Evolutionary conservation across 306 rosid species (phyloP).

Genomic region (Malus asiatica): DNA sequence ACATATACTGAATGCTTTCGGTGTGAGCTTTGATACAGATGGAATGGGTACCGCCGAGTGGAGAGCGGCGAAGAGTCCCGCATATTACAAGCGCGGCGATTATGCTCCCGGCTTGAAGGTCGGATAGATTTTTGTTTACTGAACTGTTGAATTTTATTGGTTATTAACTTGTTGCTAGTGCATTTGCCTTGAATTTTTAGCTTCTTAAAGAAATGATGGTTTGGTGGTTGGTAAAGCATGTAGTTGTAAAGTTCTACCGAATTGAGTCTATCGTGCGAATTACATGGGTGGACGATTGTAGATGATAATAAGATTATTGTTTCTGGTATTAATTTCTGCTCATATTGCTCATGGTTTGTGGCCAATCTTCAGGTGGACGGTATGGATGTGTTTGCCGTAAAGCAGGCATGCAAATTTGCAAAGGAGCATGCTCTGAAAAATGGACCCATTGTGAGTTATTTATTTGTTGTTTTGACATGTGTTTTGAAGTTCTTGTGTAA

Average conservation of each 20-base stretch:
- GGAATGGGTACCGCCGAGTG: constrained; percentile 99
- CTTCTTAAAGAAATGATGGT: background rate
- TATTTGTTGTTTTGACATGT: background rate
- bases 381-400: constrained; percentile 95
- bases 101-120: constrained; percentile 96
- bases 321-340: background rate
- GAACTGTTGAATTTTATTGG: background rate
- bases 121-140: background rate
- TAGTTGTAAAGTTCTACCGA: background rate
- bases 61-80: constrained; percentile 87
- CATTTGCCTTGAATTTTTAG: background rate
- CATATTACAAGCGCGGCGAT: constrained; percentile 94
- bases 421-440: constrained; percentile 93
- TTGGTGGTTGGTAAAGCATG: background rate
- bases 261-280: background rate
- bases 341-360: background rate
- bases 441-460: constrained; percentile 87
- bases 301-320: background rate
- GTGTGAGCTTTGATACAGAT: constrained; percentile 33
- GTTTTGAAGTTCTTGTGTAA: background rate
- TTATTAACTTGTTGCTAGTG: background rate
- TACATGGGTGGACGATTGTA: background rate
- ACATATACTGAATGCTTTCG: background rate
- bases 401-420: constrained; percentile 88
- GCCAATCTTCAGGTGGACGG: constrained; percentile 68